Base-by-base conservation (phyloP, 2,329 filamentous ascomycete genomes). In the Metarhizium robertsii region DNA sequence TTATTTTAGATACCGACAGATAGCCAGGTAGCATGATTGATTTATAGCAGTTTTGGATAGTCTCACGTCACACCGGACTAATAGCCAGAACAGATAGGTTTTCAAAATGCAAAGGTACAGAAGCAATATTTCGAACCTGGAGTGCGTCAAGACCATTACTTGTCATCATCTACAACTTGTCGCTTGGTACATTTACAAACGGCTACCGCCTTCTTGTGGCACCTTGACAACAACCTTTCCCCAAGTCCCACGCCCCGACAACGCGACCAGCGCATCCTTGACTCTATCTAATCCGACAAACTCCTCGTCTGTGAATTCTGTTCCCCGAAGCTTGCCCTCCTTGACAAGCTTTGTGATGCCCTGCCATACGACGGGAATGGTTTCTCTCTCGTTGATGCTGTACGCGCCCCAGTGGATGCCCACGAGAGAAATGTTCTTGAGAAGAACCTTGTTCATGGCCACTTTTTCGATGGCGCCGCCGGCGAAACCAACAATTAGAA, bases 341-440 rank as follows among this genome's bases (percentile, higher is more conserved):
- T 80, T 79, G 59, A 97, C 88, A 55, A 97, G 72, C 61, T 84
- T 77, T 67, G 89, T 88, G 60, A 97, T 83, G 1, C 88, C 91
- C 52, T 86, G 74, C 92, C 92, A 97, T 0, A 96, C 91, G 25
- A 73, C 70, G 7, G 79, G 76, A 5, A 94, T 82, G 49, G 79
- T 85, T 65, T 86, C 82, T 25, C 78, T 82, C 74, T 96, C 88
- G 61, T 87, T 81, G 48, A 77, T 78, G 1, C 85, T 75, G 72
- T 96, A 96, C 56, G 86, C 84, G 13, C 92, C 92, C 92, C 92
- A 97, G 73, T 95, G 89, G 65, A 96, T 75, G 1, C 92, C 92
- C 1, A 96, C 88, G 13, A 97, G 76, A 60, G 84, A 87, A 60
- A 96, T 92, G 69, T 96, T 96, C 80, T 96, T 97, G 62, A 97